A percentile compares a stretch with the other conserved stretches of the same genome.
Evolutionary conservation across 768 basidiomycete species (phyloP).

Genomic region (Ramaria sp.): DNA sequence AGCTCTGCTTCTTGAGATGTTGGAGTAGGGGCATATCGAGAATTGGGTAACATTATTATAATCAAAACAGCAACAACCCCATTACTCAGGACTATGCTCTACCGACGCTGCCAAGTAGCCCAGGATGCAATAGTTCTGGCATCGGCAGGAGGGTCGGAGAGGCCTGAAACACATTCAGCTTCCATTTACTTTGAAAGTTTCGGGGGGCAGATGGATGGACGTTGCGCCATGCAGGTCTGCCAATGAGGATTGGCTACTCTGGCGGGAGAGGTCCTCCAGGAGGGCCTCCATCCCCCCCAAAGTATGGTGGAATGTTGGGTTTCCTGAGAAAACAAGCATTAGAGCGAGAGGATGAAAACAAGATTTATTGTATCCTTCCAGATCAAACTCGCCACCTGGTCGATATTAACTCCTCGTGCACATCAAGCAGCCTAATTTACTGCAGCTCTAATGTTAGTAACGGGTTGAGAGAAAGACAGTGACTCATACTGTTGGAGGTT

Average conservation of each 20-base stretch:
- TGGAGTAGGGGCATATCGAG: conserved; percentile 44
- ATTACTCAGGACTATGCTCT: not conserved
- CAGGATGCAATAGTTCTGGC: conserved; percentile 38
- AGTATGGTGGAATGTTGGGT: conserved; percentile 26
- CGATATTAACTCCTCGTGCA: conserved; percentile 65
- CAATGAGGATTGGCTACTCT: conserved; percentile 35
- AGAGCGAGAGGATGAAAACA: not conserved
- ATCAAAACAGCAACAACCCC: not conserved
- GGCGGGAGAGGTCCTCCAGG: conserved; percentile 18
- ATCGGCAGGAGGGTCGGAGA: conserved; percentile 31
- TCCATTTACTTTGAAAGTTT: conserved; percentile 4
- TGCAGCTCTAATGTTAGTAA: too few relatives aligned
- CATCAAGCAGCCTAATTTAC: conserved; percentile 67
- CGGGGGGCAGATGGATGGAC: conserved; percentile 47
- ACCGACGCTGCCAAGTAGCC: conserved; percentile 33
- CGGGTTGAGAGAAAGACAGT: not conserved
- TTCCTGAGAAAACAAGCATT: conserved; percentile 25
- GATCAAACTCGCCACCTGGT: conserved; percentile 78
- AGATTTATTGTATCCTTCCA: conserved; percentile 46
- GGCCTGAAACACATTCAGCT: not conserved
- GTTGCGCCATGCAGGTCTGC: conserved; percentile 54
- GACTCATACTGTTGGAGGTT: conserved; percentile 63
- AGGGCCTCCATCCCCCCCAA: not conserved
- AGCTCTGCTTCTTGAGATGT: conserved; percentile 49
- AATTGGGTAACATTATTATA: conserved; percentile 39